phyloP scores from a whole-genome alignment of 257 asterid genomes.

The Phtheirospermum japonicum region DNA sequence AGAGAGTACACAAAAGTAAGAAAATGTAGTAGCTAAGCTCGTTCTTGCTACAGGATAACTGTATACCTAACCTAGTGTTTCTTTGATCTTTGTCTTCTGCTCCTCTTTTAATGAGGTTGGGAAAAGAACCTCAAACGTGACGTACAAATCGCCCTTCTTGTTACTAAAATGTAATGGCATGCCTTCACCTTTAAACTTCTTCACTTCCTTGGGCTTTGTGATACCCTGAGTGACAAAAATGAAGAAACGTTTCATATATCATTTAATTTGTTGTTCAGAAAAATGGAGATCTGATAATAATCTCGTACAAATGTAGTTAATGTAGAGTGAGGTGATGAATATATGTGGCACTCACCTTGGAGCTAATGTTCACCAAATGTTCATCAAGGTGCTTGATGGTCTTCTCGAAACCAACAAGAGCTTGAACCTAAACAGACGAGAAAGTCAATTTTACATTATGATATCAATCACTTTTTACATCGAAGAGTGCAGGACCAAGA shows the following conservation, averaged over 20 bases:
- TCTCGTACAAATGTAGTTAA: neutral
- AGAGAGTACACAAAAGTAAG: constrained; percentile 9
- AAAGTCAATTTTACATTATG: neutral
- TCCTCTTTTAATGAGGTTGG: constrained; percentile 70
- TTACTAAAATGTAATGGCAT: constrained; percentile 82
- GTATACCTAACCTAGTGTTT: constrained; percentile 42
- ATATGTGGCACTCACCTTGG: constrained; percentile 54
- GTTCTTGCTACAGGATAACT: constrained; percentile 17
- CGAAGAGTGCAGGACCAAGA: neutral
- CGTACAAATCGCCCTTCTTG: constrained; percentile 83
- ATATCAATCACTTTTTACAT: neutral
- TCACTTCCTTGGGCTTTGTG: constrained; percentile 86
- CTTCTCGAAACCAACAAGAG: constrained; percentile 95
- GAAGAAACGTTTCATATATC: neutral
- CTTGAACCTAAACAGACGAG: constrained; percentile 62
- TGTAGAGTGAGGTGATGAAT: neutral
- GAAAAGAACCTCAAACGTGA: constrained; percentile 83
- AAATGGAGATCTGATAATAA: neutral
- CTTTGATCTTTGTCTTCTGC: constrained; percentile 81
- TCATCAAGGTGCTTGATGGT: constrained; percentile 86
- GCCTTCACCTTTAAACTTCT: constrained; percentile 86
- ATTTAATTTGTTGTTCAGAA: neutral
- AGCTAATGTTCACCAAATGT: constrained; percentile 75
- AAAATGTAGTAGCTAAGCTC: neutral
- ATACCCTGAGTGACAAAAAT: constrained; percentile 48